Base-by-base conservation (phyloP, 371 early-diverging fungal species). In the Massospora cicadina region DNA sequence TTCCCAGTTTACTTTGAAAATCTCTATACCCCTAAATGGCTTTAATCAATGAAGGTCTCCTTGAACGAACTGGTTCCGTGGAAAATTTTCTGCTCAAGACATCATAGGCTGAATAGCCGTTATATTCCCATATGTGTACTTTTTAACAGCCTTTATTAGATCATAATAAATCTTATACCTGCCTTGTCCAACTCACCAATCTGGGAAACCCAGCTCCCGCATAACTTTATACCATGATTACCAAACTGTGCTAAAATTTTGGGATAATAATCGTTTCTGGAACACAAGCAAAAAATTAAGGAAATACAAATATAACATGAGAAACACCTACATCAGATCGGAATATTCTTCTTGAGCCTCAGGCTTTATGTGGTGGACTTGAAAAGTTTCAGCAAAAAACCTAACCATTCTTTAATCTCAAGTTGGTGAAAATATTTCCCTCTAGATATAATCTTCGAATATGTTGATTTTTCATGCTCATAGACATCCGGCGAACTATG, bases 91-190 rank as follows among this genome's bases (percentile, higher is more conserved):
- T 54, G 3, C 13, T 74, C 1, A 83, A 81, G 25, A 77, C 72
- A 32, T 78, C 68, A 70, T 89, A 86, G n/a, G 88, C 90, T 7
- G 77, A 78, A 70, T 93, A 94, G 3, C 90, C 88, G 66, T 88
- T 79, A 76, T 90, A 93, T 73, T 94, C 90, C 93, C 93, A 93
- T 68, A 94, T 83, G 66, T 94, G 95, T 56, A 92, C 87, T 77
- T 24, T 31, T 1, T 0, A 54, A 12, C 23, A 21, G 54, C 55
- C 27, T 32, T 13, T 33, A 26, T 7, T 43, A 54, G 54, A 25
- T 55, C 25, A 26, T 0, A 30, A 65, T 58, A 24, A 33, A 33
- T 56, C 23, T 5, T 25, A 55, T 80, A 84, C 88, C 78, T 67
- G 83, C 88, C 61, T 87, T 85, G 73, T 93, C 95, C 61, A 88